Evolutionary conservation across 192 early-diverging fungal species (phyloP), one percentile per base, ranked within the genome.

Genomic region (Ramicandelaber brevisporus): DNA sequence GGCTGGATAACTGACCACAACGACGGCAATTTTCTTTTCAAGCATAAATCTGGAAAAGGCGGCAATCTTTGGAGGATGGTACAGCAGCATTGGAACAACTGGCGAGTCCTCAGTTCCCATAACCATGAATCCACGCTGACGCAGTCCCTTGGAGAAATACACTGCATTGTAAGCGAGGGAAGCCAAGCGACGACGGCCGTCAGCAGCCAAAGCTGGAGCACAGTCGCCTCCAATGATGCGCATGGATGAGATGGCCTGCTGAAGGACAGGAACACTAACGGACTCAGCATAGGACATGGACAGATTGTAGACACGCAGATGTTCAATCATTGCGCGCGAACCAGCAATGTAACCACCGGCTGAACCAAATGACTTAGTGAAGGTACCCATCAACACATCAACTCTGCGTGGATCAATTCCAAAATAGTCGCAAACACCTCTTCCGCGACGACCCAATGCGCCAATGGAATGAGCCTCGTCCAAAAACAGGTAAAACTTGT

Each of bases 391-490:
- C 14, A 86, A 53, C 30, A 95, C 68, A 43, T 98, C 89, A 14
- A 95, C 68, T 13, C 87, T 63, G 32, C 53, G 57, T 15, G 86
- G 86, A 38, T 88, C 78, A 8, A 95, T 59, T 31, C 73, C 74
- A 55, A 73, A 90, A 50, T 84, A 87, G 60, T 95, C 93, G 57
- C 87, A 95, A 20, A 95, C 70, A 28, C 87, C 87, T 29, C 89
- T 69, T 22, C 93, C 87, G 35, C 78, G 72, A 41, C 78, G 73
- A 30, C 92, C 88, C 43, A 95, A 50, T 13, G 85, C 88, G 27
- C 88, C 86, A 34, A 98, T 73, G 19, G 81, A 87, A 44, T 98
- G 88, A 10, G 92, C 92, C 53, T 98, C 88, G 50, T 98, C 86
- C 4, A 98, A 65, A 56, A 89, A 92, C 25, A 95, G 51, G 55